Conservation (phyloP, 2,329 filamentous ascomycete species). For the Atkinsonella texensis region DNA sequence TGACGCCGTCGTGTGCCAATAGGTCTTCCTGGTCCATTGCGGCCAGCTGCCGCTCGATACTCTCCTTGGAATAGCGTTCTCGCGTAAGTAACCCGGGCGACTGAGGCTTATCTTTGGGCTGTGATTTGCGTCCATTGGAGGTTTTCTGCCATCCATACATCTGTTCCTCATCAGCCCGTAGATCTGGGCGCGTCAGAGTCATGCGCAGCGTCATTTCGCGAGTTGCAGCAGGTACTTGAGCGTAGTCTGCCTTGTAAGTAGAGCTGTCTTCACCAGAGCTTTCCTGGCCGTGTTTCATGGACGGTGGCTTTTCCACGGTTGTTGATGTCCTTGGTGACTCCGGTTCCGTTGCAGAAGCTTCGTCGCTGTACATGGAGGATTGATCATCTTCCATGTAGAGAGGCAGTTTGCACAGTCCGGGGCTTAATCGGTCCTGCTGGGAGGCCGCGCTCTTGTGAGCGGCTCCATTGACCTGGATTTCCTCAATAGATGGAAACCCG, state of each 20-base stretch:
- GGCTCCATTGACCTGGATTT: slow-evolving; percentile 21
- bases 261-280: slow-evolving; percentile 14
- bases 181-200: slow-evolving; percentile 83
- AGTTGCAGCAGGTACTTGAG: slow-evolving; percentile 43
- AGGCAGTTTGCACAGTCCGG: slow-evolving; percentile 37
- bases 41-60: slow-evolving; percentile 40
- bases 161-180: slow-evolving; percentile 62
- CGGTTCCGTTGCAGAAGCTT: slow-evolving; percentile 41
- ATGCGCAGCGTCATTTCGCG: slow-evolving; percentile 92
- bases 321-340: slow-evolving; percentile 49
- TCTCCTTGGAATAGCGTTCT: slow-evolving; percentile 33
- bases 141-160: slow-evolving; percentile 55
- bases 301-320: slow-evolving; percentile 27
- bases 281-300: slow-evolving; percentile 15
- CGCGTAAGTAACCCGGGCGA: slow-evolving; percentile 19
- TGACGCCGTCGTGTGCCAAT: slow-evolving; percentile 30
- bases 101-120: slow-evolving; percentile 21
- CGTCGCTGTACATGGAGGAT: slow-evolving; percentile 43
- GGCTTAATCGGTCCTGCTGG: slow-evolving; percentile 16
- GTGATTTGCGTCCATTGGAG: slow-evolving; percentile 31
- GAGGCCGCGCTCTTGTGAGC: slow-evolving; percentile 13
- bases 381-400: slow-evolving; percentile 48
- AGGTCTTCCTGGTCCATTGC: slow-evolving; percentile 38
- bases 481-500: slow-evolving; percentile 63
- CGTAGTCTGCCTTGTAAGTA: slow-evolving; percentile 28